Conservation (phyloP, 2,329 filamentous ascomycete species). For the Aspergillus felis region DNA sequence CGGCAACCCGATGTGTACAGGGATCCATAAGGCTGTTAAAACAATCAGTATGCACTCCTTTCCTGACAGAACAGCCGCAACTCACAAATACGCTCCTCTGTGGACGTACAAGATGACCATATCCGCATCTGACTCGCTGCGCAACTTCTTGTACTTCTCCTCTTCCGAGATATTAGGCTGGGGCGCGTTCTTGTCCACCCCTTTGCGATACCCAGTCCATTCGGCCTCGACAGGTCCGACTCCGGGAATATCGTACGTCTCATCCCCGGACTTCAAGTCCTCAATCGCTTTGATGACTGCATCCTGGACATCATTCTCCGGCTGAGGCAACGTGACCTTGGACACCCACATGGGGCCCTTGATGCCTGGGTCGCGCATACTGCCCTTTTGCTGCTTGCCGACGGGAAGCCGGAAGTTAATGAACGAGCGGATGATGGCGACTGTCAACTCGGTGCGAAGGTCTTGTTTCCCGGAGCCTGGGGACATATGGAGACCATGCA, state of each 20-base stretch:
- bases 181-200: slow-evolving; percentile 35
- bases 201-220: slow-evolving; percentile 44
- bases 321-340: slow-evolving; percentile 61
- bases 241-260: slow-evolving; percentile 36
- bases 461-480: slow-evolving; percentile 73
- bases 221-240: slow-evolving; percentile 40
- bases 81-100: slow-evolving; percentile 46
- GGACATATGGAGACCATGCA: slow-evolving; percentile 59
- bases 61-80: slow-evolving; percentile 1
- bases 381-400: slow-evolving; percentile 59
- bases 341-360: slow-evolving; percentile 81
- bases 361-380: slow-evolving; percentile 61
- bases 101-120: slow-evolving; percentile 46
- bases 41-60: background rate
- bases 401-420: slow-evolving; percentile 52
- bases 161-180: slow-evolving; percentile 40
- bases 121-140: slow-evolving; percentile 36
- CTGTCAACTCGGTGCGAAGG: slow-evolving; percentile 66
- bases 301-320: slow-evolving; percentile 43
- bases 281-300: slow-evolving; percentile 39
- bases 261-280: slow-evolving; percentile 34
- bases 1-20: slow-evolving; percentile 37
- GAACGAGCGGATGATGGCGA: slow-evolving; percentile 68
- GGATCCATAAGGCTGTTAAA: slow-evolving; percentile 41
- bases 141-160: slow-evolving; percentile 40